A percentile compares a stretch with the other conserved stretches of the same genome.
Evolutionary conservation across 1,284 basidiomycete genomes (phyloP).

Genomic region (Waitea zeae): DNA sequence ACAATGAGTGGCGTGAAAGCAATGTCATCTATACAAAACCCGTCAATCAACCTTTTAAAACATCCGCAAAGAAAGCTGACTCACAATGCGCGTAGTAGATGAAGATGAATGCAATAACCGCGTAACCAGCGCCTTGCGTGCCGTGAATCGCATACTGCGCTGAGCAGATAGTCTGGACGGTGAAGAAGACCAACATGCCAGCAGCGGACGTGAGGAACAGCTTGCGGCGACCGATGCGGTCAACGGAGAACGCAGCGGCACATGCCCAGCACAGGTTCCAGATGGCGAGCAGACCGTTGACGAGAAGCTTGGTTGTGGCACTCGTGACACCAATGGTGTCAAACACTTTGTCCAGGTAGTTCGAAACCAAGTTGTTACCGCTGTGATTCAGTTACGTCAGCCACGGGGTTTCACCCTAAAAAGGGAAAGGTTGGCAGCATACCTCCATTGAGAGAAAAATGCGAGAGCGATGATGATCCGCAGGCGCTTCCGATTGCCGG

Average conservation of each 20-base stretch:
- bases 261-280: constrained; percentile 34
- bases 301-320: constrained; percentile 17
- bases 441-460: constrained; percentile 48
- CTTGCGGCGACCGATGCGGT: constrained; percentile 29
- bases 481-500: constrained; percentile 35
- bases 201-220: constrained; percentile 34
- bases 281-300: constrained; percentile 33
- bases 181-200: constrained; percentile 37
- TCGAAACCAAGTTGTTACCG: constrained; percentile 38
- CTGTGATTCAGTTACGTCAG: too few species aligned
- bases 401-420: too few species aligned
- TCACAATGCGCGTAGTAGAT: constrained; percentile 55
- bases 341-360: constrained; percentile 23
- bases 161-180: constrained; percentile 56
- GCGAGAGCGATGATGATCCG: constrained; percentile 29
- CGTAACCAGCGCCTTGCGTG: constrained; percentile 40
- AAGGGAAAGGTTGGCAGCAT: too few species aligned
- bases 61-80: constrained; percentile 18
- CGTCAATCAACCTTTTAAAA: neutral
- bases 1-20: constrained; percentile 63
- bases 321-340: constrained; percentile 25
- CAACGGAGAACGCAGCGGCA: constrained; percentile 26
- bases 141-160: constrained; percentile 45
- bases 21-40: too few species aligned
- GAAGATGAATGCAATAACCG: constrained; percentile 66